A percentile compares a stretch with the other conserved stretches of the same genome.
phyloP scores from a whole-genome alignment of 345 rosid species.

The Diplotaxis tenuifolia region DNA sequence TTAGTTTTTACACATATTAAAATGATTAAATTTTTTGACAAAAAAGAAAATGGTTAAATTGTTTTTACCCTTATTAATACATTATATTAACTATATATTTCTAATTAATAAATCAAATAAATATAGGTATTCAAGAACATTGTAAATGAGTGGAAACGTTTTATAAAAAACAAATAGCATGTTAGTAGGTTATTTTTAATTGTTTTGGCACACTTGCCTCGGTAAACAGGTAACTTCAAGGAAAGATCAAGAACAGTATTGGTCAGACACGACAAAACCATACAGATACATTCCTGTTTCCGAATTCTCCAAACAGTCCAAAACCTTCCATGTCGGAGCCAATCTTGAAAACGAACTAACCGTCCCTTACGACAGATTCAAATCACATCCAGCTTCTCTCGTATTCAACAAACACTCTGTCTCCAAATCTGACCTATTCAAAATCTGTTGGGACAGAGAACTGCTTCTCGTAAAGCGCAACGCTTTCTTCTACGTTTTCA shows the following conservation, averaged over 20 bases:
- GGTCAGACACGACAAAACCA: constrained; percentile 58
- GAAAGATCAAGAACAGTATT: constrained; percentile 90
- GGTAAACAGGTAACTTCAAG: constrained; percentile 68
- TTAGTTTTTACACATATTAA: background rate
- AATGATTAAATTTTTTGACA: too few species aligned
- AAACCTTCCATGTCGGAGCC: constrained; percentile 65
- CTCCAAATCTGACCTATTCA: constrained; percentile 61
- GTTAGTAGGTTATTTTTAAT: too few species aligned
- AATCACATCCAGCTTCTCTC: constrained; percentile 67
- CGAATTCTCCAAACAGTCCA: constrained; percentile 59
- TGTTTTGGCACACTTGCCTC: constrained; percentile 4
- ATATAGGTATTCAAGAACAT: background rate
- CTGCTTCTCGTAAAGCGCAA: constrained; percentile 67
- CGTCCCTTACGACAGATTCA: constrained; percentile 52
- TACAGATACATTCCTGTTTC: constrained; percentile 61
- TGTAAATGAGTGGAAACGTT: too few species aligned
- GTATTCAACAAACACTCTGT: constrained; percentile 56
- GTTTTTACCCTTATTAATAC: background rate
- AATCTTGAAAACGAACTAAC: constrained; percentile 53
- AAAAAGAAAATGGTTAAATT: too few species aligned
- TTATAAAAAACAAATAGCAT: too few species aligned
- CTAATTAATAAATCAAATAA: background rate
- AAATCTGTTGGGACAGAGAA: constrained; percentile 75
- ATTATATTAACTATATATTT: too few species aligned
- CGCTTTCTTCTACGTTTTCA: constrained; percentile 60